Evolutionary conservation across 2,329 filamentous ascomycete genomes (phyloP), one percentile per base, ranked within the genome.

Genomic region (Colletotrichum sp.): DNA sequence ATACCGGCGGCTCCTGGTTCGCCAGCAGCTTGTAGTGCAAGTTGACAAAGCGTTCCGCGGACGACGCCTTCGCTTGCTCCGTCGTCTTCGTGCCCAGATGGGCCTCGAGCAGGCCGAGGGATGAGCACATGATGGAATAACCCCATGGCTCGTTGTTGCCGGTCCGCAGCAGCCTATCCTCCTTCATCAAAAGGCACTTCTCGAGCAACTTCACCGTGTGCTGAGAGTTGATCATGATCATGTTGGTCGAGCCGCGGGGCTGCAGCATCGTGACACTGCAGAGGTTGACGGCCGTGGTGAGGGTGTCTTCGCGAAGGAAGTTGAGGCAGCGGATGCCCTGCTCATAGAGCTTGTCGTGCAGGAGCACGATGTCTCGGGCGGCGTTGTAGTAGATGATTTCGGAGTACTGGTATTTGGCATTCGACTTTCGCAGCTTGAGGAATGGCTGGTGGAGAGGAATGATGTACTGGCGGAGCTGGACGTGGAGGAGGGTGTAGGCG

Each of bases 131-230:
- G 81, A 92, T 92, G 71, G 89, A 90, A 81, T 92, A 92, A 21
- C 90, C 90, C 91, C 91, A 92, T 0, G 91, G 91, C 80, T 93
- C 91, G 79, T 92, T 91, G 83, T 92, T 92, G 16, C 91, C 91
- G 77, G 90, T 92, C n/a, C 90, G 86, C 28, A 93, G 81, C 9
- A 92, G 87, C 2, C 90, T 88, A 78, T 92, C 90, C 79, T 92
- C 90, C 80, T 92, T 92, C 87, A 93, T 90, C 63, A 84, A 83
- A 49, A 92, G 87, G 76, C 91, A 92, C 80, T 90, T 91, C 80
- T 92, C 90, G 13, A 93, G 88, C n/a, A 92, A 85, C 82, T 89
- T 88, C 77, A 92, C 86, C 2, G 90, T 92, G 82, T 92, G 90
- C 73, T 89, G 88, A 4, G 89, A 89, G 82, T 91, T 92, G 81